Evolutionary conservation across 2,329 filamentous ascomycete genomes (phyloP).

Genomic region (Stachybotrys chlorohalonatus): DNA sequence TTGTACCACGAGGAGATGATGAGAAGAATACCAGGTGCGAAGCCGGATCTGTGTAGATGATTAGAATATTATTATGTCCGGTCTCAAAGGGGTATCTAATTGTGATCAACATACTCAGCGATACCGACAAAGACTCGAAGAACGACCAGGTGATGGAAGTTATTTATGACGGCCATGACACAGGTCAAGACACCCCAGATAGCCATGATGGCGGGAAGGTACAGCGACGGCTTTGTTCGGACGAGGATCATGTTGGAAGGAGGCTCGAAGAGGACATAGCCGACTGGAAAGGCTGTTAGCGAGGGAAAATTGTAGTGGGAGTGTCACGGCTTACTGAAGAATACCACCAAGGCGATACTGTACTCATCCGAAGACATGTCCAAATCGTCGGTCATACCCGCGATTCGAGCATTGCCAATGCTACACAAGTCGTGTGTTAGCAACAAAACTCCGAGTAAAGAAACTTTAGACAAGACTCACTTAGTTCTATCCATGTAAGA

Average conservation of each 20-base stretch:
- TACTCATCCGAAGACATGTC: slow-evolving; percentile 50
- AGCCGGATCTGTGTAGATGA: slow-evolving; percentile 29
- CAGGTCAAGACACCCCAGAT: slow-evolving; percentile 24
- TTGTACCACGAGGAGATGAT: slow-evolving; percentile 62
- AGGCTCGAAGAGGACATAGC: slow-evolving; percentile 56
- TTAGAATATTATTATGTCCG: background rate
- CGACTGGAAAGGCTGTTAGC: slow-evolving; percentile 24
- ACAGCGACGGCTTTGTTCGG: slow-evolving; percentile 50
- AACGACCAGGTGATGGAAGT: slow-evolving; percentile 15
- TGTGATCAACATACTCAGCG: slow-evolving; percentile 28
- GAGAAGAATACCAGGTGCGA: slow-evolving; percentile 49
- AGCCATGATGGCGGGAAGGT: slow-evolving; percentile 58
- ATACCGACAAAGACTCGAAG: slow-evolving; percentile 42
- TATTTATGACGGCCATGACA: slow-evolving; percentile 18
- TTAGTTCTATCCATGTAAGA: slow-evolving; percentile 55
- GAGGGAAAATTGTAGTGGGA: background rate
- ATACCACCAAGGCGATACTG: slow-evolving; percentile 49
- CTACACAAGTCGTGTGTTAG: slow-evolving; percentile 8
- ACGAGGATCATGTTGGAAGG: slow-evolving; percentile 59
- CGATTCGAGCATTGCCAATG: slow-evolving; percentile 45
- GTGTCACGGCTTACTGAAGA: slow-evolving; percentile 37
- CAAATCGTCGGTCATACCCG: slow-evolving; percentile 26
- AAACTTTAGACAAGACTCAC: slow-evolving; percentile 32
- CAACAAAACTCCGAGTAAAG: background rate
- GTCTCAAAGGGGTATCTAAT: too few species aligned